Percentiles rank a stretch among this genome's conserved stretches.
Evolutionary conservation across 768 basidiomycete species (phyloP).

Genomic region (Pleurotus tuber-regium): DNA sequence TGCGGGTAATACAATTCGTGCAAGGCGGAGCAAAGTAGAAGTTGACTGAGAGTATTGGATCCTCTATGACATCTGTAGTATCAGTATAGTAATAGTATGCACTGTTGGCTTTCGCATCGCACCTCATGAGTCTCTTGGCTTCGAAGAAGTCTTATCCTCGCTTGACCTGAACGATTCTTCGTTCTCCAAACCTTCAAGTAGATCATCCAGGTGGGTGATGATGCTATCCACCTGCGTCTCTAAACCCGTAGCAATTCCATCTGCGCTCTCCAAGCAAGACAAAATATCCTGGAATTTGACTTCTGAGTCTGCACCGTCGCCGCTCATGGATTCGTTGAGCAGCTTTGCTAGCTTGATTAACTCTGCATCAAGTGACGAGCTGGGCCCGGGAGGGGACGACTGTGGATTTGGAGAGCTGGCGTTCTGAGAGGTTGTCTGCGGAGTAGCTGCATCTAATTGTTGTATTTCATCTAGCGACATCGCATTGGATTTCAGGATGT

Average conservation of each 20-base stretch:
- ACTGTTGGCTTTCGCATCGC: too few species aligned
- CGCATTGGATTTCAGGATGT: too few species aligned
- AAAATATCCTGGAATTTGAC: conserved; percentile 39
- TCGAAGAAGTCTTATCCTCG: neutral
- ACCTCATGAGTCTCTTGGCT: too few species aligned
- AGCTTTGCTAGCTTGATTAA: conserved; percentile 29
- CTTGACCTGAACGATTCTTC: neutral
- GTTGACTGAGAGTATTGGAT: too few species aligned
- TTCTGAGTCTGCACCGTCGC: conserved; percentile 2
- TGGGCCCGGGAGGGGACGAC: neutral
- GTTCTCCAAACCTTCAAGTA: conserved; percentile 45
- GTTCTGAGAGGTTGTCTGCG: too few species aligned
- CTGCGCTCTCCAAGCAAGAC: conserved; percentile 51
- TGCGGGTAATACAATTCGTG: too few species aligned
- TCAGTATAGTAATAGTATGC: too few species aligned
- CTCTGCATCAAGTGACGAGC: conserved; percentile 32
- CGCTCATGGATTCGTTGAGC: conserved; percentile 26
- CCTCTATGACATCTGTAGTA: too few species aligned
- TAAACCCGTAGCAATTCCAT: conserved; percentile 57
- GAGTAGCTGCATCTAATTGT: too few species aligned
- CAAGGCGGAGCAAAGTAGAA: too few species aligned
- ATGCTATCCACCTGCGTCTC: conserved; percentile 63
- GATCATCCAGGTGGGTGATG: conserved; percentile 52
- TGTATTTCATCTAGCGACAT: too few species aligned
- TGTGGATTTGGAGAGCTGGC: too few species aligned